phyloP scores from a whole-genome alignment of 306 rosid species.

The Castanopsis chinensis region DNA sequence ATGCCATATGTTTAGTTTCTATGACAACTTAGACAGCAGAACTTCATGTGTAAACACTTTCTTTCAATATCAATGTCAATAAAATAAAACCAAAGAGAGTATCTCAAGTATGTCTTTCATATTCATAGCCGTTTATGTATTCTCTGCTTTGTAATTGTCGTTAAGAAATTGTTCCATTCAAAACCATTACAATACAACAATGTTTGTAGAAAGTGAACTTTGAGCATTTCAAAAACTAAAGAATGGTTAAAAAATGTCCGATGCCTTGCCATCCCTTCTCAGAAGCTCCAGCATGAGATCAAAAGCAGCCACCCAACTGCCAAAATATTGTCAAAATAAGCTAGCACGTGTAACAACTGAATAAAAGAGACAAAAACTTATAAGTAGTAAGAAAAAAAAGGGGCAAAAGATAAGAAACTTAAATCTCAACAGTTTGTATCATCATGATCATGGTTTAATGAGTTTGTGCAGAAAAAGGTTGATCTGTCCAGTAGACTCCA shows the following conservation, averaged over 20 bases:
- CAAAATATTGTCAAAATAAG: constrained; percentile 19
- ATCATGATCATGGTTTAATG: not conserved
- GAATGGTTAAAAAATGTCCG: not conserved
- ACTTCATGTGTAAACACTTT: not conserved
- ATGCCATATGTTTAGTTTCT: constrained; percentile 7
- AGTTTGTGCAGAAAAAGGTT: not conserved
- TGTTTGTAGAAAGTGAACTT: constrained; percentile 8
- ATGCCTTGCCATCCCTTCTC: constrained; percentile 12
- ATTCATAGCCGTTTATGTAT: constrained; percentile 6
- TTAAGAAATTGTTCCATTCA: constrained; percentile 15
- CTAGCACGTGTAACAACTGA: not conserved
- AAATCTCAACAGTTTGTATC: not conserved
- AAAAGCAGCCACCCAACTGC: constrained; percentile 85
- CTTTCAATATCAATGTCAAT: constrained; percentile 6
- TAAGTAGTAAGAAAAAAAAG: not conserved
- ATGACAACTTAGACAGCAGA: constrained; percentile 9
- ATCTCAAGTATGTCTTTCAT: constrained; percentile 15
- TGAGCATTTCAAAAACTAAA: constrained; percentile 16
- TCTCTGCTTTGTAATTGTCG: constrained; percentile 15
- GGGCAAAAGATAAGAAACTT: not conserved
- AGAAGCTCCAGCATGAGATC: constrained; percentile 25
- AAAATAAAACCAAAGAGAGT: not conserved
- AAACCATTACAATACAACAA: constrained; percentile 7
- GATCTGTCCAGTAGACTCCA: not conserved
- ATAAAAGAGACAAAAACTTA: not conserved